Percentiles rank a stretch among this genome's conserved stretches.
These are phyloP conservation scores for Xylaria longipes DNA, from an alignment of 495 filamentous ascomycete species.

Conservation along the genomic window DNA sequence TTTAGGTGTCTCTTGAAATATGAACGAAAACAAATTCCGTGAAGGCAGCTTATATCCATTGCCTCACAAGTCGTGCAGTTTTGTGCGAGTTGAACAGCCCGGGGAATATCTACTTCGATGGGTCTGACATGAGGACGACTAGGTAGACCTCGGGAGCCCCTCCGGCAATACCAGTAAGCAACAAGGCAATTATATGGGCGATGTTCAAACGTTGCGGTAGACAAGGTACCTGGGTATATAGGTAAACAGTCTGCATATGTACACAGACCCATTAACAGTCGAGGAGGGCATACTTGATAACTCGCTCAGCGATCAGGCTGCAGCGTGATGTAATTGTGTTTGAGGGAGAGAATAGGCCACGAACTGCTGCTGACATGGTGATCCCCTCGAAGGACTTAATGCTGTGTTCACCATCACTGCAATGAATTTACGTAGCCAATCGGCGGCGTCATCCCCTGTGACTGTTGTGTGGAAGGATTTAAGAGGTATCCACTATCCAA, in stretches of 20 bases:
- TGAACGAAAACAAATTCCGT: not conserved
- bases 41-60: not conserved
- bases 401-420: slow-evolving; percentile 21
- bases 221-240: not conserved
- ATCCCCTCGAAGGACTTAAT: not conserved
- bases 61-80: not conserved
- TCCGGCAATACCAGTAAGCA: not conserved
- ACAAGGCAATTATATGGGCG: not conserved
- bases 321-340: not conserved
- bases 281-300: not conserved
- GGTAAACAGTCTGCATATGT: not conserved
- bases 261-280: not conserved
- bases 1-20: not conserved
- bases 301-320: not conserved
- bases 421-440: slow-evolving; percentile 11
- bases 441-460: slow-evolving; percentile 9
- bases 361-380: slow-evolving; percentile 16
- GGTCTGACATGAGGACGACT: not conserved
- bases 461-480: not conserved
- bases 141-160: not conserved
- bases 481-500: not conserved
- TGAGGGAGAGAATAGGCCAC: not conserved
- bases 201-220: not conserved
- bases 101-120: not conserved
- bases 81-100: not conserved